These are phyloP conservation scores for Hortiboletus flavorubellus DNA, from an alignment of 768 basidiomycete species.

Conservation along the genomic window DNA sequence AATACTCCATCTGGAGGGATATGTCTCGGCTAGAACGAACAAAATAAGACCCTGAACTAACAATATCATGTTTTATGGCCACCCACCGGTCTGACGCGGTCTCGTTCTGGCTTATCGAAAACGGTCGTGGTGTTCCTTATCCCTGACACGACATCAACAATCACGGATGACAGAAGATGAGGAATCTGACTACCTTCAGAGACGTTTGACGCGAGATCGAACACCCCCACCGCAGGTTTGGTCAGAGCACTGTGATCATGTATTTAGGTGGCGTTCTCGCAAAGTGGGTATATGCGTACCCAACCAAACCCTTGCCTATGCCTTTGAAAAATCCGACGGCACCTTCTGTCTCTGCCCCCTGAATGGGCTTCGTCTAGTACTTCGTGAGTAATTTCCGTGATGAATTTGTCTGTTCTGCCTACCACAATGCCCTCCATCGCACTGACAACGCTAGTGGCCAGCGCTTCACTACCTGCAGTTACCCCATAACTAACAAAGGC, in stretches of 20 bases:
- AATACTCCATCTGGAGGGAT: slow-evolving; percentile 86
- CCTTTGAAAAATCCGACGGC: slow-evolving; percentile 98
- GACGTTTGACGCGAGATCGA: slow-evolving; percentile 93
- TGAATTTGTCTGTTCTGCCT: slow-evolving; percentile 22
- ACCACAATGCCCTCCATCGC: slow-evolving; percentile 96
- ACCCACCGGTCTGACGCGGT: slow-evolving; percentile 77
- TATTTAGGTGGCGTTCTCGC: background rate
- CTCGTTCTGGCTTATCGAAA: slow-evolving; percentile 88
- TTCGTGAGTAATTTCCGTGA: background rate
- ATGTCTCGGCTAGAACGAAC: slow-evolving; percentile 65
- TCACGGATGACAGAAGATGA: background rate
- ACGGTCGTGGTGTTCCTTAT: slow-evolving; percentile 99
- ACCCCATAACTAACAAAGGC: slow-evolving; percentile 75
- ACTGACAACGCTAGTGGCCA: slow-evolving; percentile 91
- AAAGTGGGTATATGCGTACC: slow-evolving; percentile 44
- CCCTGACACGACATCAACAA: slow-evolving; percentile 43
- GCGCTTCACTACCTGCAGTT: slow-evolving; percentile 88
- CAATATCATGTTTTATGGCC: background rate
- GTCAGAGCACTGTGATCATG: slow-evolving; percentile 67
- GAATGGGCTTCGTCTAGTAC: slow-evolving; percentile 87
- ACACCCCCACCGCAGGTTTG: slow-evolving; percentile 95
- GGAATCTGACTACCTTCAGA: slow-evolving; percentile 63
- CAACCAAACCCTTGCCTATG: slow-evolving; percentile 92
- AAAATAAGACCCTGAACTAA: slow-evolving; percentile 2
- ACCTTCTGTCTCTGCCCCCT: slow-evolving; percentile 93